Percentiles rank a stretch among this genome's conserved stretches.
Evolutionary conservation across 2,329 filamentous ascomycete genomes (phyloP).

Genomic region (Diaporthe capsici): DNA sequence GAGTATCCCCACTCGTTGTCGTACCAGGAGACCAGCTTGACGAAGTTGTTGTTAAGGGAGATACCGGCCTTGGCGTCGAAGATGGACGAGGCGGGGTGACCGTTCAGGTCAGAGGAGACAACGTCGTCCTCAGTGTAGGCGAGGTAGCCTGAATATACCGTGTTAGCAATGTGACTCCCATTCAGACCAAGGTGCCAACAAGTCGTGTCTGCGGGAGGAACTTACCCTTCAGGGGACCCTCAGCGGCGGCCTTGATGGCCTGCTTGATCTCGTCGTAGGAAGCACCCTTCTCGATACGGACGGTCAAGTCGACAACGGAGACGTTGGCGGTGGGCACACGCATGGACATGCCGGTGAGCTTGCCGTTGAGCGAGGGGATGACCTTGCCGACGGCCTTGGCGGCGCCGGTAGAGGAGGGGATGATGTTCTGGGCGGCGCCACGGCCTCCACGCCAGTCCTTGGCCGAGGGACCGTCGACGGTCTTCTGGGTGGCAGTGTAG

Average conservation of each 20-base stretch:
- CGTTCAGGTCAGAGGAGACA: slow-evolving; percentile 94
- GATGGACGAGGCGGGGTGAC: slow-evolving; percentile 94
- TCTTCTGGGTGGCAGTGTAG: slow-evolving; percentile 99
- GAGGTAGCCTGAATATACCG: slow-evolving; percentile 76
- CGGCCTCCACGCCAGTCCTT: slow-evolving; percentile 99
- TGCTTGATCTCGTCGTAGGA: slow-evolving; percentile 93
- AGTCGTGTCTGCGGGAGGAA: slow-evolving; percentile 41
- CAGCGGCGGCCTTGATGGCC: slow-evolving; percentile 87
- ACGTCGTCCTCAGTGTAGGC: slow-evolving; percentile 97
- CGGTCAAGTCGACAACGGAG: slow-evolving; percentile 97
- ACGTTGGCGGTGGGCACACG: slow-evolving; percentile 99
- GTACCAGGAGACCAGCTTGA: slow-evolving; percentile 99
- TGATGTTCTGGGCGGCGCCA: slow-evolving; percentile 99
- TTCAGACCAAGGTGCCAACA: slow-evolving; percentile 4
- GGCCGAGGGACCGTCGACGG: slow-evolving; percentile 94
- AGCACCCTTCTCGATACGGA: slow-evolving; percentile 91
- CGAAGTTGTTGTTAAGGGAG: slow-evolving; percentile 97
- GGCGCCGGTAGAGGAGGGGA: slow-evolving; percentile 98
- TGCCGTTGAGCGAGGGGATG: slow-evolving; percentile 97
- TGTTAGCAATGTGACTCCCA: slow-evolving; percentile 37
- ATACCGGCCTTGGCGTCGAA: slow-evolving; percentile 99
- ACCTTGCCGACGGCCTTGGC: slow-evolving; percentile 99
- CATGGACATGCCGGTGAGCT: slow-evolving; percentile 99
- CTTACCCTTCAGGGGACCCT: slow-evolving; percentile 88
- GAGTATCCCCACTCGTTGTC: slow-evolving; percentile 99